Conservation (phyloP, 1,284 basidiomycete genomes). For the Anthracocystis setariae region DNA sequence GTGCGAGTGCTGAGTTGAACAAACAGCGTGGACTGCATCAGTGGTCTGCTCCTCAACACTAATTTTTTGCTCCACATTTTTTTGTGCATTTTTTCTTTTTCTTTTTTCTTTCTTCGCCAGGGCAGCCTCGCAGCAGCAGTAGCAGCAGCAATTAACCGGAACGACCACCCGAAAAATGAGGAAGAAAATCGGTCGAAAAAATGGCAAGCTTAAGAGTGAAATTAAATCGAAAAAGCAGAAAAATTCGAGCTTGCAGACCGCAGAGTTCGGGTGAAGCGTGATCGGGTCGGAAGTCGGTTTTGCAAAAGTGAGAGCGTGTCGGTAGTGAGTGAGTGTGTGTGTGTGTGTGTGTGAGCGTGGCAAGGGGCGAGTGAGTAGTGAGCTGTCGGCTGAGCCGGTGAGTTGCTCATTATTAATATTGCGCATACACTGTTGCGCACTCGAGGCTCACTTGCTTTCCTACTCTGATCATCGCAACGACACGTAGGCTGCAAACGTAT, state of each 20-base stretch:
- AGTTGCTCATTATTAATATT: too few species aligned
- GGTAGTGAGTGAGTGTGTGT: slow-evolving; percentile 9
- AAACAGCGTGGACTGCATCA: not conserved
- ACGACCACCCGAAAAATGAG: too few species aligned
- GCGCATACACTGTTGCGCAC: not conserved
- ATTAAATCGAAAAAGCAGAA: not conserved
- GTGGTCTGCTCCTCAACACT: not conserved
- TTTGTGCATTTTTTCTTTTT: not conserved
- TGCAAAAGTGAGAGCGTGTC: not conserved
- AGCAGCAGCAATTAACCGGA: too few species aligned
- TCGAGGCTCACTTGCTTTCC: not conserved
- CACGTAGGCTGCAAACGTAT: not conserved
- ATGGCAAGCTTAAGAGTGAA: slow-evolving; percentile 2
- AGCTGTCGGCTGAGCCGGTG: too few species aligned
- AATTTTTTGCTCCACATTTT: slow-evolving; percentile 4
- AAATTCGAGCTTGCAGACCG: slow-evolving; percentile 9
- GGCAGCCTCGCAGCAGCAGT: too few species aligned
- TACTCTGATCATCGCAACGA: not conserved
- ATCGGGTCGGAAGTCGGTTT: slow-evolving; percentile 47
- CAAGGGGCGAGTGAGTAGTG: not conserved
- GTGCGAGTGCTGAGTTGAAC: slow-evolving; percentile 22
- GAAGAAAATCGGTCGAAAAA: slow-evolving; percentile 1
- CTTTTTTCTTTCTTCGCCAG: too few species aligned
- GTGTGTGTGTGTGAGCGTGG: not conserved
- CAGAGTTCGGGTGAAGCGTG: slow-evolving; percentile 20